phyloP scores from a whole-genome alignment of 2,329 filamentous ascomycete genomes.

The Colletotrichum simmondsii region DNA sequence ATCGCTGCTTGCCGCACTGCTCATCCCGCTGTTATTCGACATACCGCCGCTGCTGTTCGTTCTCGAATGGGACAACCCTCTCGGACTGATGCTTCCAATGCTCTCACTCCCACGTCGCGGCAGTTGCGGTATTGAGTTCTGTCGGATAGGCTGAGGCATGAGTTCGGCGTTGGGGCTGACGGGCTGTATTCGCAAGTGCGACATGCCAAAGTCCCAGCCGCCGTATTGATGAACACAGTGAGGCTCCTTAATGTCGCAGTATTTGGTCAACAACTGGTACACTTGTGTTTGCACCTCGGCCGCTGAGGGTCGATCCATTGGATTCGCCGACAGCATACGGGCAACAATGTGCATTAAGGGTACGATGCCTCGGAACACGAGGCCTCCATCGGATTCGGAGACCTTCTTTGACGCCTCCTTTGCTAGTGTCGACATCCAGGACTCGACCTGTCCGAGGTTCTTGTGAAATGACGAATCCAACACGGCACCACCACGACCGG shows the following conservation, averaged over 20 bases:
- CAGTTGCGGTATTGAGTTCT: conserved; percentile 30
- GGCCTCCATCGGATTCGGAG: conserved; percentile 50
- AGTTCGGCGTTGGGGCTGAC: conserved; percentile 28
- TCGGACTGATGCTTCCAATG: conserved; percentile 35
- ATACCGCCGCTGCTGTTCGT: conserved; percentile 47
- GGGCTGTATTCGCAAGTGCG: conserved; percentile 37
- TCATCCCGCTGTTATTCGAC: conserved; percentile 47
- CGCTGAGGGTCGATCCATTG: conserved; percentile 64
- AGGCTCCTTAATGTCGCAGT: conserved; percentile 59
- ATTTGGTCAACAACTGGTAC: conserved; percentile 62
- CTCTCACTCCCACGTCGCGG: conserved; percentile 33
- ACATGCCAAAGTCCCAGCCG: conserved; percentile 44
- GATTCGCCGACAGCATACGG: conserved; percentile 64
- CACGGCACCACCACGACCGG: conserved; percentile 68
- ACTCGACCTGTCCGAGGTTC: conserved; percentile 74
- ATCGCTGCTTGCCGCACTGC: conserved; percentile 36
- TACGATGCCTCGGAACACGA: conserved; percentile 60
- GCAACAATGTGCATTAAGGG: conserved; percentile 64
- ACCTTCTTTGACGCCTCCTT: conserved; percentile 66
- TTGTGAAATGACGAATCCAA: conserved; percentile 79
- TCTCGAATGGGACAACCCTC: conserved; percentile 42
- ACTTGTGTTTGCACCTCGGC: conserved; percentile 62
- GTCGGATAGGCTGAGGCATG: conserved; percentile 21
- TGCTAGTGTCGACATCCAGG: conserved; percentile 73
- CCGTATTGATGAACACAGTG: conserved; percentile 65